Evolutionary conservation across 495 filamentous ascomycete species (phyloP), one percentile per base, ranked within the genome.

Genomic region (Xanthoparmelia taractica): DNA sequence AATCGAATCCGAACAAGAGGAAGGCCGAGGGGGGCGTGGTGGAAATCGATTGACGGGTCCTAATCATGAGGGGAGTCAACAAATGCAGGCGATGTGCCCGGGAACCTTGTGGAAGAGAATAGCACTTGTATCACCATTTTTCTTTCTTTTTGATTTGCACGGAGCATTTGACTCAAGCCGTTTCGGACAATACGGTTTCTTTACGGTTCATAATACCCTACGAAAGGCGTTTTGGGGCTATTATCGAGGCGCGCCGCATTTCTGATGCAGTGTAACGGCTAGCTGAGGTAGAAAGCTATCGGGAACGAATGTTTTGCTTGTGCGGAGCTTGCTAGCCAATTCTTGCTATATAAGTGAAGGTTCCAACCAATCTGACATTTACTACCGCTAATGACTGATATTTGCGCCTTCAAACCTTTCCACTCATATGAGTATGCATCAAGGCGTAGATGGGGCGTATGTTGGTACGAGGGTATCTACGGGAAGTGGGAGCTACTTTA

Each of bases 11-110:
- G 4, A 55, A 38, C 15, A 67, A 67, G 29, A 52, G 66, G 41
- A 67, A 67, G 37, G 66, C 66, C 1, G 66, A 65, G 23, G 58
- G 33, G 5, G 62, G 65, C 25, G 52, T 65, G 13, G 66, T 67
- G 7, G 66, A 64, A 40, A 61, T 67, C 50, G 62, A 67, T 10
- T 66, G 52, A 63, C 23, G 25, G 18, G n/a, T 61, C 20, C 25
- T 27, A 10, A 27, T 20, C 5, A 27, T 20, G 10, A 43, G 7
- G 37, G 5, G 4, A 29, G 45, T 27, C 20, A 33, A 54, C 6
- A 41, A 37, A 20, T 25, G 57, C 43, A 45, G 27, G 57, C 41
- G 36, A 47, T 12, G 34, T 60, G 47, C 15, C 31, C 20, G 47
- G 20, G 25, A 33, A 18, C n/a, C 4, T 23, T 25, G 58, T 29